phyloP scores from a whole-genome alignment of 2,329 filamentous ascomycete genomes.

The Fusarium abutilonis region DNA sequence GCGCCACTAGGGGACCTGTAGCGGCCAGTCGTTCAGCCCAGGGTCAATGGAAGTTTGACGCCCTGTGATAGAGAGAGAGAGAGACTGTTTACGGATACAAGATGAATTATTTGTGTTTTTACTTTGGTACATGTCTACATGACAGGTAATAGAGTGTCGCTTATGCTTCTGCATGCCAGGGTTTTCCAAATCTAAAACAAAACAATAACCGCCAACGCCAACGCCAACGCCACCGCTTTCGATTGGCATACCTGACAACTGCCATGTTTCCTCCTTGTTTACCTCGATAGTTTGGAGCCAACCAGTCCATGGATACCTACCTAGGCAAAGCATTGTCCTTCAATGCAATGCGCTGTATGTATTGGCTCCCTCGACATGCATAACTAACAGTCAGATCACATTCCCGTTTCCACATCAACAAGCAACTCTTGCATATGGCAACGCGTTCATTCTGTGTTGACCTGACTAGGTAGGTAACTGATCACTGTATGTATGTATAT shows the following conservation, averaged over 20 bases:
- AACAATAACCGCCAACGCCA: conserved; percentile 14
- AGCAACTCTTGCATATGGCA: conserved; percentile 12
- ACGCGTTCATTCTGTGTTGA: conserved; percentile 7
- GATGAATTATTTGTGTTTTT: too few relatives aligned
- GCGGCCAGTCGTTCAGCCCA: conserved; percentile 7
- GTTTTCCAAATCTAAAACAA: conserved; percentile 33
- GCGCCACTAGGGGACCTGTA: conserved; percentile 26
- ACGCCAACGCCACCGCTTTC: conserved; percentile 26
- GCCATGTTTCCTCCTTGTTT: too few relatives aligned
- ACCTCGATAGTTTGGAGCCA: too few relatives aligned
- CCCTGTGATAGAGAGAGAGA: too few relatives aligned
- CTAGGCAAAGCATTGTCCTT: too few relatives aligned
- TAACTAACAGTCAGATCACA: conserved; percentile 10
- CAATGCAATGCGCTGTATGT: conserved; percentile 8
- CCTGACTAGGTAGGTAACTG: background rate
- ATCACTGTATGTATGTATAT: background rate
- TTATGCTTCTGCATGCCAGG: background rate
- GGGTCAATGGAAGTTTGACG: too few relatives aligned
- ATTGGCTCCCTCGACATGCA: conserved; percentile 12
- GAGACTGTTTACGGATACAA: background rate
- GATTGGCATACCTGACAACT: conserved; percentile 24
- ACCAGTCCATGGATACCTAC: too few relatives aligned
- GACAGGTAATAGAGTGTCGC: too few relatives aligned
- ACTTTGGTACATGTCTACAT: too few relatives aligned
- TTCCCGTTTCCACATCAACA: conserved; percentile 37